phyloP scores from a whole-genome alignment of 495 filamentous ascomycete genomes.

The Aspergillus saccharolyticus region DNA sequence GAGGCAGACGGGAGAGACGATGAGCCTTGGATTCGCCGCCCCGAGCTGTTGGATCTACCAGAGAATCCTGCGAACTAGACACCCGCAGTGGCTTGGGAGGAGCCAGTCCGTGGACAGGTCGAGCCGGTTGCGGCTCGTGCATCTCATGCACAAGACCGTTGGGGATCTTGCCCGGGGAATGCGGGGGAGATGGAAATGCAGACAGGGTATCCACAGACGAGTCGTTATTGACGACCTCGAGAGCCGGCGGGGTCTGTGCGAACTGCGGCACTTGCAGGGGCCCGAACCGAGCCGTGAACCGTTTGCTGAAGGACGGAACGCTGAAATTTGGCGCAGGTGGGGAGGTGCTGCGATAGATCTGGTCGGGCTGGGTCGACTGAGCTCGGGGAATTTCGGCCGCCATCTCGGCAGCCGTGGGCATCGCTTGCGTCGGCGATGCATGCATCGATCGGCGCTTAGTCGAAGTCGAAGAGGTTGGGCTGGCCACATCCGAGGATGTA shows the following conservation, averaged over 20 bases:
- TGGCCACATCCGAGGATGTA: constrained; percentile 1
- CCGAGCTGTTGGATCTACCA: constrained; percentile 17
- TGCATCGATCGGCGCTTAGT: constrained; percentile 25
- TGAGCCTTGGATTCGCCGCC: constrained; percentile 10
- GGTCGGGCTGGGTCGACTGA: constrained; percentile 28
- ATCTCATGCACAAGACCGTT: constrained; percentile 21
- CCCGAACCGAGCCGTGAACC: constrained; percentile 28
- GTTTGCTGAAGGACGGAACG: constrained; percentile 46
- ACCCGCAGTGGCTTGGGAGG: constrained; percentile 24
- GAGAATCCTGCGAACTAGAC: constrained; percentile 34
- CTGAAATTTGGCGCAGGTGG: constrained; percentile 48
- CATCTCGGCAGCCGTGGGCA: constrained; percentile 10
- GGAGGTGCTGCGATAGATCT: constrained; percentile 30
- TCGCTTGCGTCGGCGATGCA: constrained; percentile 12
- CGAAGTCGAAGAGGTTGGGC: constrained; percentile 23
- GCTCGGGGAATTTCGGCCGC: constrained; percentile 18
- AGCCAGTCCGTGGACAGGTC: constrained; percentile 4
- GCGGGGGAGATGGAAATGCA: constrained; percentile 33
- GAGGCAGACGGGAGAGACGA: constrained; percentile 25
- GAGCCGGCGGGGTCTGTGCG: constrained; percentile 16
- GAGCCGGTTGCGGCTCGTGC: constrained; percentile 15
- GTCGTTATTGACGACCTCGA: constrained; percentile 16
- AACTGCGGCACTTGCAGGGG: constrained; percentile 13
- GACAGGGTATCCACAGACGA: constrained; percentile 22
- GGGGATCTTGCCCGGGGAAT: constrained; percentile 34